Conservation (phyloP, 2,329 filamentous ascomycete genomes). For the Alternaria postmessia region DNA sequence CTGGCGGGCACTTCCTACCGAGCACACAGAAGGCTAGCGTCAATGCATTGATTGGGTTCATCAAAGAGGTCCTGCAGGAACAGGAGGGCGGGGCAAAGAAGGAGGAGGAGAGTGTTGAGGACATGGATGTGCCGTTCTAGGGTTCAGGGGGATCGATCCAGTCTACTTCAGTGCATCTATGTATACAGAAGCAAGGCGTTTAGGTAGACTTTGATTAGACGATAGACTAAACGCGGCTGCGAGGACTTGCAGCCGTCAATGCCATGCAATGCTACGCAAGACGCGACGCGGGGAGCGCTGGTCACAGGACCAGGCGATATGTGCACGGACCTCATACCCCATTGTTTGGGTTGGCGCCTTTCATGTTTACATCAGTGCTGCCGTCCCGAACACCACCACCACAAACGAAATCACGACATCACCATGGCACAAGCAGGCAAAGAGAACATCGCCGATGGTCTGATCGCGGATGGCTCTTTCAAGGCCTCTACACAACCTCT, state of each 20-base stretch:
- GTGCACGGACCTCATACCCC: constrained; percentile 8
- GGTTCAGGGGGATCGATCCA: background rate
- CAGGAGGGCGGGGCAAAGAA: constrained; percentile 38
- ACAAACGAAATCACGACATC: constrained; percentile 14
- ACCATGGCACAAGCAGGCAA: constrained; percentile 61
- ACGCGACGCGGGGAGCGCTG: constrained; percentile 2
- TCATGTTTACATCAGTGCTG: constrained; percentile 19
- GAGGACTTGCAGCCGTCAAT: background rate
- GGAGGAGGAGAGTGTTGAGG: constrained; percentile 66
- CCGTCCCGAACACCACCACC: constrained; percentile 12
- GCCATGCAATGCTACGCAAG: background rate
- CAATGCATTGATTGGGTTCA: constrained; percentile 76
- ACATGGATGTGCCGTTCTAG: constrained; percentile 75
- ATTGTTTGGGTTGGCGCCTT: constrained; percentile 22
- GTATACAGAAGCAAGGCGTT: background rate
- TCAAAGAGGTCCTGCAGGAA: constrained; percentile 62
- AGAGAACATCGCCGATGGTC: constrained; percentile 69
- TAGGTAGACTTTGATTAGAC: background rate
- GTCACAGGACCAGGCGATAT: constrained; percentile 13
- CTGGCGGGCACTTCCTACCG: constrained; percentile 90
- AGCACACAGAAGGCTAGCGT: constrained; percentile 79
- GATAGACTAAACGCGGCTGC: background rate
- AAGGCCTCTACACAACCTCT: constrained; percentile 37
- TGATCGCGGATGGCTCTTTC: constrained; percentile 42
- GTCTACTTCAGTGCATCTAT: background rate